phyloP scores from a whole-genome alignment of 1,284 basidiomycete species.

The Ganoderma meredithae region DNA sequence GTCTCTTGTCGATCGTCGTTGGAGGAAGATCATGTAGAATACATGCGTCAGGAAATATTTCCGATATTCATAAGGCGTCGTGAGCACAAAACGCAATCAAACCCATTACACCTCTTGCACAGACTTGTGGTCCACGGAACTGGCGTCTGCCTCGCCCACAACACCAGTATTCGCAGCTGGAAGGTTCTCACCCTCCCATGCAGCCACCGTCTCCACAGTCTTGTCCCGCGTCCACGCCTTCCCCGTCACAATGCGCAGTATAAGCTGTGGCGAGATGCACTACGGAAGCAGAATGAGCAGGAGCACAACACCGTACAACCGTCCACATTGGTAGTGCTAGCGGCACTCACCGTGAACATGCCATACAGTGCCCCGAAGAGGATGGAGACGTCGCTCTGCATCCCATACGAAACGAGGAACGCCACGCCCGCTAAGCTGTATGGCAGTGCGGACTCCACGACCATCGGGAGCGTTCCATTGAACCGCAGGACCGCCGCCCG shows the following conservation, averaged over 20 bases:
- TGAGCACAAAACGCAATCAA: neutral
- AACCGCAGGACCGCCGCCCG: constrained; percentile 11
- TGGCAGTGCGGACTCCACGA: constrained; percentile 26
- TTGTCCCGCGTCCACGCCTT: neutral
- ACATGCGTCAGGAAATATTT: neutral
- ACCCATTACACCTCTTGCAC: neutral
- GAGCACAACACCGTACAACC: neutral
- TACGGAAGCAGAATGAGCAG: constrained; percentile 16
- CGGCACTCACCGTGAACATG: constrained; percentile 30
- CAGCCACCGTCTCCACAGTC: neutral
- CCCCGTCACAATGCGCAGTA: constrained; percentile 42
- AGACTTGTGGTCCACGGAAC: neutral
- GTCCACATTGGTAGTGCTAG: constrained; percentile 23
- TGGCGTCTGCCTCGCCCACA: neutral
- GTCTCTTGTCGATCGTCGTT: neutral
- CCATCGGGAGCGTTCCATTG: constrained; percentile 19
- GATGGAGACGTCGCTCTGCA: constrained; percentile 21
- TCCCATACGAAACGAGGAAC: constrained; percentile 20
- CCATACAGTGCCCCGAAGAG: constrained; percentile 29
- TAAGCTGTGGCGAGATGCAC: constrained; percentile 43
- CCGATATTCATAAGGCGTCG: neutral
- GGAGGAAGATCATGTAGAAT: neutral
- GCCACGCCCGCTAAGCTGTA: constrained; percentile 25
- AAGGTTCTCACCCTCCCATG: neutral
- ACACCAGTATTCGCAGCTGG: neutral